Percentiles rank a stretch among this genome's conserved stretches.
These are phyloP conservation scores for Penicillium oxalicum DNA, from an alignment of 2,329 filamentous ascomycete genomes.

Conservation along the genomic window DNA sequence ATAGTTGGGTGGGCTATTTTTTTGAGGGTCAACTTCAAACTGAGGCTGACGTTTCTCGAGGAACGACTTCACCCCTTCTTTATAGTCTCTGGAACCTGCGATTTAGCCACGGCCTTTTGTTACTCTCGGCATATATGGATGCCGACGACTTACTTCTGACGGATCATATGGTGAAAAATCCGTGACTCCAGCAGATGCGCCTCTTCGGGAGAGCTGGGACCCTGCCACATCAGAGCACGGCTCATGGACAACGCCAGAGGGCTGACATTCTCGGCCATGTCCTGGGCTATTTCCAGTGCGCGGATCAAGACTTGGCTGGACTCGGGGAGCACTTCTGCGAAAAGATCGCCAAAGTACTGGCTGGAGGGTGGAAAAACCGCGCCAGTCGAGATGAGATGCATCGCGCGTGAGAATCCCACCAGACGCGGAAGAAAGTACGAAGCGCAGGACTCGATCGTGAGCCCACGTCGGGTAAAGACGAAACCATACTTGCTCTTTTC, in stretches of 20 bases:
- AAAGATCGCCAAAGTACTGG: slow-evolving; percentile 54
- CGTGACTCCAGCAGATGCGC: slow-evolving; percentile 57
- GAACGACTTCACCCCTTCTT: slow-evolving; percentile 15
- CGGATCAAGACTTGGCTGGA: slow-evolving; percentile 55
- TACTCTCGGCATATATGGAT: background rate
- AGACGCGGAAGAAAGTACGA: slow-evolving; percentile 65
- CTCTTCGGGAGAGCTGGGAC: slow-evolving; percentile 47
- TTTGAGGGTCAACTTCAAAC: slow-evolving; percentile 10
- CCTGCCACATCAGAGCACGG: slow-evolving; percentile 60
- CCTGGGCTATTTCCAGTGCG: slow-evolving; percentile 57
- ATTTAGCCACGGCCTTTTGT: background rate
- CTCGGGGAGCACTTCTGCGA: slow-evolving; percentile 53
- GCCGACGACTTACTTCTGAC: slow-evolving; percentile 10
- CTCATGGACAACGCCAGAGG: slow-evolving; percentile 55
- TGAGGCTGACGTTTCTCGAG: slow-evolving; percentile 12
- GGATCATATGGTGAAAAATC: slow-evolving; percentile 16
- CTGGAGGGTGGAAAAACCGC: slow-evolving; percentile 43
- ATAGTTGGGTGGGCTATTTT: slow-evolving; percentile 6
- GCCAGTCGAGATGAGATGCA: slow-evolving; percentile 62
- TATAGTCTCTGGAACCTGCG: slow-evolving; percentile 7
- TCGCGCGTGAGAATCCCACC: slow-evolving; percentile 57
- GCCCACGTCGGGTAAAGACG: slow-evolving; percentile 61
- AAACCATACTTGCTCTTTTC: slow-evolving; percentile 61
- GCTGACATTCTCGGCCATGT: slow-evolving; percentile 57
- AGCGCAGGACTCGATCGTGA: slow-evolving; percentile 64